Evolutionary conservation across 345 rosid genomes (phyloP).

Genomic region (Acer yangbiense): DNA sequence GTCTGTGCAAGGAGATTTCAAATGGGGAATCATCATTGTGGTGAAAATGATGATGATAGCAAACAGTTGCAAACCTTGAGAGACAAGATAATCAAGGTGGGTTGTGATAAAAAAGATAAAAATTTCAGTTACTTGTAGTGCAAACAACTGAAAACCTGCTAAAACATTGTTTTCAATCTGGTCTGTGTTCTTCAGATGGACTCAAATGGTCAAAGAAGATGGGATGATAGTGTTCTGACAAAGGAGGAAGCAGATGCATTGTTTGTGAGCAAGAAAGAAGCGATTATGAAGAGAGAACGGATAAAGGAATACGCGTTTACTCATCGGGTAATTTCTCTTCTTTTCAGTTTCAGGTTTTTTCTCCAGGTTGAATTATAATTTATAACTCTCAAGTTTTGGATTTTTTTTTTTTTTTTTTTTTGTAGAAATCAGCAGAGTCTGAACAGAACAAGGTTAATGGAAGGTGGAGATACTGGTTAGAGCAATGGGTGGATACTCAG

Average conservation of each 20-base stretch:
- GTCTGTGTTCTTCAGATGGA: constrained; percentile 56
- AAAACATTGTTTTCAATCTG: not conserved
- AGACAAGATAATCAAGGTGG: constrained; percentile 62
- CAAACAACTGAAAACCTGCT: not conserved
- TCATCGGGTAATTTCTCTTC: constrained; percentile 56
- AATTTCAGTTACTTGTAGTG: not conserved
- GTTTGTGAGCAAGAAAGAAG: constrained; percentile 71
- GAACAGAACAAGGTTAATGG: constrained; percentile 61
- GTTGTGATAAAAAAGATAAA: no score
- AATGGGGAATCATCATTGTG: constrained; percentile 27
- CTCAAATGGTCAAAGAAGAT: constrained; percentile 59
- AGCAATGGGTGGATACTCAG: constrained; percentile 86
- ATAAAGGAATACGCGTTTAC: constrained; percentile 58
- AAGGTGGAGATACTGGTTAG: constrained; percentile 86
- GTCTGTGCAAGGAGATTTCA: constrained; percentile 60
- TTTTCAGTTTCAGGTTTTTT: not conserved
- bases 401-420: constrained; percentile 3
- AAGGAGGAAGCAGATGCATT: constrained; percentile 74
- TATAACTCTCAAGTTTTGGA: constrained; percentile 11
- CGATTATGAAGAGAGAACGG: constrained; percentile 63
- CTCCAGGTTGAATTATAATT: not conserved
- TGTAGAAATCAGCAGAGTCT: constrained; percentile 81
- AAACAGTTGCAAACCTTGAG: constrained; percentile 45
- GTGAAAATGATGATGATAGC: constrained; percentile 25
- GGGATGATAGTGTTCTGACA: constrained; percentile 84